Conservation (phyloP, 495 filamentous ascomycete species). For the Annulohypoxylon nitens region DNA sequence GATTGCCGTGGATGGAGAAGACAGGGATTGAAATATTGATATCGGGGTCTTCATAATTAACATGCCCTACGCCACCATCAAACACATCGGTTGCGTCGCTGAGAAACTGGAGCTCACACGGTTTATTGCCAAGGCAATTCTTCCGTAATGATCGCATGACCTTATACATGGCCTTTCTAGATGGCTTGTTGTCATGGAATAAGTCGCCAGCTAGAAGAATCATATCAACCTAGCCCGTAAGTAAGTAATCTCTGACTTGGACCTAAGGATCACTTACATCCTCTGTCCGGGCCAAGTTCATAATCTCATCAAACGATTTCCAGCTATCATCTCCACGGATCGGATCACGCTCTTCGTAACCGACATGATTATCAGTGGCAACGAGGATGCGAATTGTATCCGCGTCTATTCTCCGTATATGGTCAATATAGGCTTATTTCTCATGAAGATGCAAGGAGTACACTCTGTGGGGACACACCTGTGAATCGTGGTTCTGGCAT, state of each 20-base stretch:
- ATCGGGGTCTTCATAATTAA: constrained; percentile 97
- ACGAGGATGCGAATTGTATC: constrained; percentile 97
- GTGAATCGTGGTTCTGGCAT: constrained; percentile 42
- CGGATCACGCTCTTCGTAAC: constrained; percentile 92
- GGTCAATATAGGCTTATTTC: background rate
- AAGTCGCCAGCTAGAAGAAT: constrained; percentile 93
- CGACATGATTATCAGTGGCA: constrained; percentile 97
- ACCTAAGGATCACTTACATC: constrained; percentile 68
- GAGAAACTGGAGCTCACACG: constrained; percentile 94
- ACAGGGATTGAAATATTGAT: constrained; percentile 98
- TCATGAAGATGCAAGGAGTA: background rate
- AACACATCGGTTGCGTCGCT: constrained; percentile 93
- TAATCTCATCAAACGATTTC: constrained; percentile 95
- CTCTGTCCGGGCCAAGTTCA: constrained; percentile 85
- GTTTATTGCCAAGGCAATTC: constrained; percentile 94
- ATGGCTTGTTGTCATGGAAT: constrained; percentile 98
- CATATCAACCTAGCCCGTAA: constrained; percentile 77
- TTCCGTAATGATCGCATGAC: constrained; percentile 93
- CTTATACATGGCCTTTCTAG: constrained; percentile 95
- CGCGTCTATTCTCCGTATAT: constrained; percentile 63
- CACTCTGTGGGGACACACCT: constrained; percentile 29
- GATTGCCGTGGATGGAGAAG: constrained; percentile 98
- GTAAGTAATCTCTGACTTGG: constrained; percentile 18
- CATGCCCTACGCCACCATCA: constrained; percentile 84
- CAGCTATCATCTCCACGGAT: constrained; percentile 97